Conservation (phyloP, 2,329 filamentous ascomycete genomes). For the Hymenoscyphus fraxineus region DNA sequence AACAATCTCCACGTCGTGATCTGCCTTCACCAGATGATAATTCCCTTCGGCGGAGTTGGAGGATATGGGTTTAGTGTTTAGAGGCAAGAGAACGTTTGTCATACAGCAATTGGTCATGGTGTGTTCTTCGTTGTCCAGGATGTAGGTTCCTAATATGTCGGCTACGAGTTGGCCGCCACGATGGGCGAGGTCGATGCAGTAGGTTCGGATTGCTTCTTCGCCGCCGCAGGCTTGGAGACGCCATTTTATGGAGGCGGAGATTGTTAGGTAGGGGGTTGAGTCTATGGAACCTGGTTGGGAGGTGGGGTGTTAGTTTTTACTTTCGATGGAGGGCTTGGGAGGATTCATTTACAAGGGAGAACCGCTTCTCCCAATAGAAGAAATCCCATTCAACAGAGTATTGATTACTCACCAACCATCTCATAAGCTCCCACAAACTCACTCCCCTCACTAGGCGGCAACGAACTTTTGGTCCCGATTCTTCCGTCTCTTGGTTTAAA, state of each 20-base stretch:
- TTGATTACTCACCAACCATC: slow-evolving; percentile 52
- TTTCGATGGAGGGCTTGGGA: too few species aligned
- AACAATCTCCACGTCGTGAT: slow-evolving; percentile 42
- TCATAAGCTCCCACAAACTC: slow-evolving; percentile 69
- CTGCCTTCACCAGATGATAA: slow-evolving; percentile 22
- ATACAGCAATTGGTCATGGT: slow-evolving; percentile 66
- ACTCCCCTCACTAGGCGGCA: slow-evolving; percentile 42
- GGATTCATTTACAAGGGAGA: too few species aligned
- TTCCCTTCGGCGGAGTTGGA: background rate
- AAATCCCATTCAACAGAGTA: too few species aligned
- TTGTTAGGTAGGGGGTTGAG: slow-evolving; percentile 63
- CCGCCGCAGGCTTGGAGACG: slow-evolving; percentile 66
- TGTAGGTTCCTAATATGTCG: slow-evolving; percentile 60
- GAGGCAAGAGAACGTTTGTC: slow-evolving; percentile 69
- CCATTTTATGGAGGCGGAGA: slow-evolving; percentile 73
- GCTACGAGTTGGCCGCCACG: slow-evolving; percentile 61
- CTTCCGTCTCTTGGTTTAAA: slow-evolving; percentile 50
- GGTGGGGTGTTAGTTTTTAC: too few species aligned
- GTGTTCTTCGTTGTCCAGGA: slow-evolving; percentile 62
- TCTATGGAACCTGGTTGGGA: too few species aligned
- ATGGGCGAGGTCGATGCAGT: slow-evolving; percentile 59
- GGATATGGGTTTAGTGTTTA: slow-evolving; percentile 37
- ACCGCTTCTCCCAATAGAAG: too few species aligned
- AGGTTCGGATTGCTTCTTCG: slow-evolving; percentile 64
- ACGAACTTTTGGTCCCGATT: slow-evolving; percentile 32